Percentiles rank a stretch among this genome's conserved stretches.
These are phyloP conservation scores for Fusarium buxicola DNA, from an alignment of 2,329 filamentous ascomycete species.

Conservation along the genomic window DNA sequence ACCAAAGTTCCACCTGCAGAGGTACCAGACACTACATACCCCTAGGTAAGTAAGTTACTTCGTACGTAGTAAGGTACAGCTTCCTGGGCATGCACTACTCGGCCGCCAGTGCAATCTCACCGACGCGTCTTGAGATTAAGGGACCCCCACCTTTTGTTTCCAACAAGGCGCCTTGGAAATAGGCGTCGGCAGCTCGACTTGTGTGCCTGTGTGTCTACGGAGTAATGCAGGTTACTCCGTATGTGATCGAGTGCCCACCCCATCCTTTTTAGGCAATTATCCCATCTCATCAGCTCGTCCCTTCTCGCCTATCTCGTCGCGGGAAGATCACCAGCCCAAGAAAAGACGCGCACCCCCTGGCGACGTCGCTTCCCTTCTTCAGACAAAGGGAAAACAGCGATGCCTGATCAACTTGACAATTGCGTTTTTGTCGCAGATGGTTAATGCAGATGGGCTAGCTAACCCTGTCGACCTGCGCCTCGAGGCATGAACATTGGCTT, in stretches of 20 bases:
- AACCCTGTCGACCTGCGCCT: slow-evolving; percentile 33
- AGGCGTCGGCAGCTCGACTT: slow-evolving; percentile 8
- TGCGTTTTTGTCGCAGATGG: slow-evolving; percentile 3
- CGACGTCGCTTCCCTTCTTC: slow-evolving; percentile 23
- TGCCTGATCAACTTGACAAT: background rate
- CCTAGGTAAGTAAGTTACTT: too few species aligned
- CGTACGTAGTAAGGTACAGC: too few species aligned
- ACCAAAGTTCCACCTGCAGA: slow-evolving; percentile 5
- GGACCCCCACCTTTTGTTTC: slow-evolving; percentile 34
- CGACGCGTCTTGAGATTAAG: slow-evolving; percentile 44
- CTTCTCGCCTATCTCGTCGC: slow-evolving; percentile 44
- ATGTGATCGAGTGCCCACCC: slow-evolving; percentile 6
- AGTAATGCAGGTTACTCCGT: too few species aligned
- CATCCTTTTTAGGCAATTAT: slow-evolving; percentile 11
- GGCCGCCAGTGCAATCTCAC: slow-evolving; percentile 39
- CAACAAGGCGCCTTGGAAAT: slow-evolving; percentile 15
- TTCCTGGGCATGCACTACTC: slow-evolving; percentile 28
- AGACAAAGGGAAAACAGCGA: slow-evolving; percentile 10
- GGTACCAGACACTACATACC: slow-evolving; percentile 33
- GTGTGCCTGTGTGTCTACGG: too few species aligned
- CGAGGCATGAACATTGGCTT: slow-evolving; percentile 10
- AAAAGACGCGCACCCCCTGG: slow-evolving; percentile 36
- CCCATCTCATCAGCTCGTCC: slow-evolving; percentile 27
- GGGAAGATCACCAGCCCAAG: slow-evolving; percentile 43
- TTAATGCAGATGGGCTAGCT: slow-evolving; percentile 18